Percentiles rank a stretch among this genome's conserved stretches.
phyloP scores from a whole-genome alignment of 306 rosid species.

The Clitoria ternatea region DNA sequence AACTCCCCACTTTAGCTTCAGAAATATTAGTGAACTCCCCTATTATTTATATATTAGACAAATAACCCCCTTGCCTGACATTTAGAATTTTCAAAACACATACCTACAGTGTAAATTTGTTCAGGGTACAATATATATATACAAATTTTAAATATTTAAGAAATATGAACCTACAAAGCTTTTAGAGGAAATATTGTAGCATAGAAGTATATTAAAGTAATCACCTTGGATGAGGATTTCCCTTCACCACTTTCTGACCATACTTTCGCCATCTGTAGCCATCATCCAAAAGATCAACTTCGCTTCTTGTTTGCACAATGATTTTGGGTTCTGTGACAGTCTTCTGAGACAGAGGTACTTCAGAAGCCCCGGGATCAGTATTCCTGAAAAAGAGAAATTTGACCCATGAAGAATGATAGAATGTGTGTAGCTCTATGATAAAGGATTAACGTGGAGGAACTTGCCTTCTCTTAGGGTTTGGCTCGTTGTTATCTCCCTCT shows the following conservation, averaged over 20 bases:
- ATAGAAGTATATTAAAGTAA: conserved; percentile 11
- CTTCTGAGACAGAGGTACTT: conserved; percentile 63
- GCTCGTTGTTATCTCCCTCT: conserved; percentile 56
- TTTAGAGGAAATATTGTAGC: conserved; percentile 1
- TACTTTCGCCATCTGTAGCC: conserved; percentile 98
- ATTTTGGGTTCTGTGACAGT: conserved; percentile 91
- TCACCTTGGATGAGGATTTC: conserved; percentile 98
- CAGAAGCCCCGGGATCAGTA: conserved; percentile 52
- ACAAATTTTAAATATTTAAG: background rate
- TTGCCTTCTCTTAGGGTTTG: conserved; percentile 84
- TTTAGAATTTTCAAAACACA: background rate
- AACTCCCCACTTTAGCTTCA: background rate
- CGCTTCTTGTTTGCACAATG: conserved; percentile 91
- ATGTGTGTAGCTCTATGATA: background rate
- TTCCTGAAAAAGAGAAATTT: conserved; percentile 51
- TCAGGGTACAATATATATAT: background rate
- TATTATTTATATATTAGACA: background rate
- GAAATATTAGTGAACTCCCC: background rate
- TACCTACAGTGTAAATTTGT: background rate
- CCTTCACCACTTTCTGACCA: conserved; percentile 98
- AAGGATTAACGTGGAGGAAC: conserved; percentile 19
- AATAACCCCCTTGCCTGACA: background rate
- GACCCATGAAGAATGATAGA: conserved; percentile 5
- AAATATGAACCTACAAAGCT: background rate
- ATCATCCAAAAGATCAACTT: conserved; percentile 94